A percentile compares a stretch with the other conserved stretches of the same genome.
Conservation (phyloP, 441 rosid species). For the Euphorbia celastroides region DNA sequence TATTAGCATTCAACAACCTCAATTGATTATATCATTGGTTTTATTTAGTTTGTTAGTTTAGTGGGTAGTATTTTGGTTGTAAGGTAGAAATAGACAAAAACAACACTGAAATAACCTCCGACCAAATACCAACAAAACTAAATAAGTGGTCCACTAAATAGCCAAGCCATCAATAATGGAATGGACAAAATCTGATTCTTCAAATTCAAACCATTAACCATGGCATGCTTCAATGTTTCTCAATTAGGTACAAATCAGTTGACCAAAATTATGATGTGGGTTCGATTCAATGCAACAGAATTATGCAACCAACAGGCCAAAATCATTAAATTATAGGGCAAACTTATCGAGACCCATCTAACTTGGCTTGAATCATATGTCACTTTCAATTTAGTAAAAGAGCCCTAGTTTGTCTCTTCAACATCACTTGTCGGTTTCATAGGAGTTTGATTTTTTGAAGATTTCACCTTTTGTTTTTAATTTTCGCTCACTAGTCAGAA, state of each 20-base stretch:
- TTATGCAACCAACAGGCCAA: neutral
- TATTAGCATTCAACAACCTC: too few relatives aligned
- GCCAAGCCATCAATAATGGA: slow-evolving; percentile 10
- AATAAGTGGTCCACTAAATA: slow-evolving; percentile 27
- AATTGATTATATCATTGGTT: neutral
- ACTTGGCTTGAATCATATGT: too few relatives aligned
- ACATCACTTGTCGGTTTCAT: too few relatives aligned
- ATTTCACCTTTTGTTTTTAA: too few relatives aligned
- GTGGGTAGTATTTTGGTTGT: neutral
- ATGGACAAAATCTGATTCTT: neutral
- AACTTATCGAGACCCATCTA: too few relatives aligned
- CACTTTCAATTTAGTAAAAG: too few relatives aligned
- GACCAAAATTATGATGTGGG: slow-evolving; percentile 13
- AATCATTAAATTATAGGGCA: neutral
- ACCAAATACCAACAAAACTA: slow-evolving; percentile 8
- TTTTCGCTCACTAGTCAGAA: too few relatives aligned
- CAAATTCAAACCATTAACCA: slow-evolving; percentile 1
- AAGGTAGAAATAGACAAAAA: slow-evolving; percentile 21
- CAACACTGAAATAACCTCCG: slow-evolving; percentile 25
- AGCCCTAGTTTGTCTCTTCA: too few relatives aligned
- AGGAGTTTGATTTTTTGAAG: too few relatives aligned
- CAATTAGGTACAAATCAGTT: slow-evolving; percentile 25
- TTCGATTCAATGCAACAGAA: slow-evolving; percentile 3
- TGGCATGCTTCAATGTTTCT: slow-evolving; percentile 21
- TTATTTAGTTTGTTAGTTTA: neutral